Percentiles rank a stretch among this genome's conserved stretches.
phyloP scores from a whole-genome alignment of 2,329 filamentous ascomycete species.

The Fusarium subglutinans region DNA sequence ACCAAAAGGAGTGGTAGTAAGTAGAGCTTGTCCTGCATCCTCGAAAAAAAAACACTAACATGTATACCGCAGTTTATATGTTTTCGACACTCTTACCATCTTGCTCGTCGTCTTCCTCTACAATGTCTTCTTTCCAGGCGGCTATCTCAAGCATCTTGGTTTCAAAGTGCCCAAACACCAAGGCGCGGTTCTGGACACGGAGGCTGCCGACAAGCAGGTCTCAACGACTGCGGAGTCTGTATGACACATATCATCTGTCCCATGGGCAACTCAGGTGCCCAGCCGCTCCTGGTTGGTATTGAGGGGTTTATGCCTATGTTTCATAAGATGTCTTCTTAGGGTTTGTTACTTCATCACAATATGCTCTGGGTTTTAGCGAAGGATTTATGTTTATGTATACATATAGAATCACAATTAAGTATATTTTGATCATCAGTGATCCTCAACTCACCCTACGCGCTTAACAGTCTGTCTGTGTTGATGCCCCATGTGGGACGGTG shows the following conservation, averaged over 20 bases:
- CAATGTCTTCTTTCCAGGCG: conserved; percentile 30
- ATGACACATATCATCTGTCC: accelerated
- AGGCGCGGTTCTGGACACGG: background rate
- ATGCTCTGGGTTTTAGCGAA: background rate
- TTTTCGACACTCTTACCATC: conserved; percentile 30
- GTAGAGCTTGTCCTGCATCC: background rate
- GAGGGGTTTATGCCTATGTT: background rate
- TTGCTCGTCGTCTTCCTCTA: conserved; percentile 30
- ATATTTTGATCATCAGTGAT: background rate
- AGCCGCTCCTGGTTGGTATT: background rate
- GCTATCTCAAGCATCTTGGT: conserved; percentile 29
- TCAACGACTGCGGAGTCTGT: background rate
- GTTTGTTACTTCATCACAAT: background rate
- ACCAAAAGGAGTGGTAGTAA: conserved; percentile 37
- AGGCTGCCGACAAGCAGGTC: background rate
- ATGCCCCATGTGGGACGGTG: background rate
- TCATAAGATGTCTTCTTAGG: background rate
- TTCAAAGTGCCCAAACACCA: conserved; percentile 16
- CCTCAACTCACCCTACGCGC: background rate
- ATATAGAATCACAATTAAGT: background rate
- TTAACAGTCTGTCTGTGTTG: no score
- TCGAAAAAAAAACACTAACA: background rate
- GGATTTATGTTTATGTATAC: background rate
- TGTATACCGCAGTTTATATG: background rate
- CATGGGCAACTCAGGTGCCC: no score